Conservation (phyloP, 2,329 filamentous ascomycete genomes). For the Phyllosticta paracitricarpa region DNA sequence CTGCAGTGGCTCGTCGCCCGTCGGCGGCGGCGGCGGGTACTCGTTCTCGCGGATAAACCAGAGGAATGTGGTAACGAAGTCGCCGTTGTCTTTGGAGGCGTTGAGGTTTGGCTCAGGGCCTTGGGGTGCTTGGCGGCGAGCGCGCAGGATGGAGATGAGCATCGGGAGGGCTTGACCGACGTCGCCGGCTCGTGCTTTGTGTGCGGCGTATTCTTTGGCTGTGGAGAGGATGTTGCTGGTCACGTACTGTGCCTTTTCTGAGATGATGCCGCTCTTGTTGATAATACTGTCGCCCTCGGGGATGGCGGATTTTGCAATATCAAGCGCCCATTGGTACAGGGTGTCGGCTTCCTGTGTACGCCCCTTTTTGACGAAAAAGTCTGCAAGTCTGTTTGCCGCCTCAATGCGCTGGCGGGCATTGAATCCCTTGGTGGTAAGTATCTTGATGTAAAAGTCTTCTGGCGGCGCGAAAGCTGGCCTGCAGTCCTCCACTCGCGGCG, state of each 20-base stretch:
- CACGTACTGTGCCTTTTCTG: constrained; percentile 24
- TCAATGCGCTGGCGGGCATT: constrained; percentile 68
- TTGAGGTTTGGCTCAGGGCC: background rate
- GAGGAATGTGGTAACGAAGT: constrained; percentile 26
- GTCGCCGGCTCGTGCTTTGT: constrained; percentile 62
- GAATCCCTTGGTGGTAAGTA: constrained; percentile 73
- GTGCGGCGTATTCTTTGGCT: constrained; percentile 67
- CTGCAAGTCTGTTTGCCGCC: constrained; percentile 72
- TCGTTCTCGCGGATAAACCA: constrained; percentile 41
- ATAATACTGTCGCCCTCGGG: constrained; percentile 41
- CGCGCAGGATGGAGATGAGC: constrained; percentile 73
- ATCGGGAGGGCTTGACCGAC: constrained; percentile 65
- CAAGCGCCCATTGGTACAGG: constrained; percentile 66
- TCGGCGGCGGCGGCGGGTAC: constrained; percentile 61
- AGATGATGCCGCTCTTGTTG: constrained; percentile 52
- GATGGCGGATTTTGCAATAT: constrained; percentile 56
- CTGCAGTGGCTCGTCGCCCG: constrained; percentile 58
- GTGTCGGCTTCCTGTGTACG: constrained; percentile 54
- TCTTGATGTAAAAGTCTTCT: constrained; percentile 69
- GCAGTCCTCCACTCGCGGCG: constrained; percentile 67
- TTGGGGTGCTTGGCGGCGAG: constrained; percentile 51
- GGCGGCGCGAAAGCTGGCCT: constrained; percentile 57
- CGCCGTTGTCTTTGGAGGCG: constrained; percentile 18
- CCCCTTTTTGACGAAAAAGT: constrained; percentile 73
- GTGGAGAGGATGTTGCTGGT: constrained; percentile 64